These are phyloP conservation scores for Stentor coeruleus DNA, from an alignment of 73 alveolate genomes.

Conservation along the genomic window DNA sequence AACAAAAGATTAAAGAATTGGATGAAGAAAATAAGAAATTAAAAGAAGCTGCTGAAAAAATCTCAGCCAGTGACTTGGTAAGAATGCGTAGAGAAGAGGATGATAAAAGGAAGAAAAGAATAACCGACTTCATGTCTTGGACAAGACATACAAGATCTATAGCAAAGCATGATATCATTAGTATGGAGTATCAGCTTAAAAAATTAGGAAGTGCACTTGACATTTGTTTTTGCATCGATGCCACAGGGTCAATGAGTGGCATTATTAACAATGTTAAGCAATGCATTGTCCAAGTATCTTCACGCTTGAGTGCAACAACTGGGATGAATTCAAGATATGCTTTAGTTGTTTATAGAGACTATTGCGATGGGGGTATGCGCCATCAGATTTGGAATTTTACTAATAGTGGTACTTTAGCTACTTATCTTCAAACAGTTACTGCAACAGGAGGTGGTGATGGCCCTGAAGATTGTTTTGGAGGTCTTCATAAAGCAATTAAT, in stretches of 20 bases:
- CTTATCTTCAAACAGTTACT: neutral
- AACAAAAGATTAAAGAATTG: too few relatives aligned
- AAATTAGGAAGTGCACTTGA: conserved; percentile 15
- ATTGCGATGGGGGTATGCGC: neutral
- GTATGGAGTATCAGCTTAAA: neutral
- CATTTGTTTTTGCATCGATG: conserved; percentile 16
- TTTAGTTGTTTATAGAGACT: conserved; percentile 27
- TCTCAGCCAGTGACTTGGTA: too few relatives aligned
- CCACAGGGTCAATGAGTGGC: conserved; percentile 29
- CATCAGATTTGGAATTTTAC: conserved; percentile 5
- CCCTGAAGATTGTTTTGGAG: conserved; percentile 29
- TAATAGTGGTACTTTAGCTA: neutral
- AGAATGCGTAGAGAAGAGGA: neutral
- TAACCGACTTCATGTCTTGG: neutral
- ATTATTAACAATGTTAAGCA: conserved; percentile 26
- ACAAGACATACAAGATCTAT: neutral
- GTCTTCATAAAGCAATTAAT: conserved; percentile 12
- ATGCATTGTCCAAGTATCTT: neutral
- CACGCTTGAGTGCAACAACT: neutral
- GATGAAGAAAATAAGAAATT: too few relatives aligned
- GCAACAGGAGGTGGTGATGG: conserved; percentile 30
- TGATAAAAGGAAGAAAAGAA: neutral
- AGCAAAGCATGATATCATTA: neutral
- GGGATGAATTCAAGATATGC: conserved; percentile 17
- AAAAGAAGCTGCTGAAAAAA: too few relatives aligned